Evolutionary conservation across 1,284 basidiomycete genomes (phyloP).

Genomic region (Moesziomyces sp.): DNA sequence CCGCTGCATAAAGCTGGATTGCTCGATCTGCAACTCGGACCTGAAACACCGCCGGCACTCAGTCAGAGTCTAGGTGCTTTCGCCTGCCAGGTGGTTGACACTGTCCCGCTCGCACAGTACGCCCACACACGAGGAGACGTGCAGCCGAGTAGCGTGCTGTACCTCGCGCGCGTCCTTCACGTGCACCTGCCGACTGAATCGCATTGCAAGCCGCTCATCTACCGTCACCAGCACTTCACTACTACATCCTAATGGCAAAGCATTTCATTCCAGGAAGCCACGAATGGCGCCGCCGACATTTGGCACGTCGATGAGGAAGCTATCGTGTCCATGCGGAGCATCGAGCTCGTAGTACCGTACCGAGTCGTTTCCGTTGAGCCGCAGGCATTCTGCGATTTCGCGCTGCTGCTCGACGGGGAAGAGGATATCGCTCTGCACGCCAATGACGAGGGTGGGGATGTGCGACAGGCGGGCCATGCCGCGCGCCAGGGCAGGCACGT

Average conservation of each 20-base stretch:
- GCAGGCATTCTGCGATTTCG: constrained; percentile 90
- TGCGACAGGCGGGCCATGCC: constrained; percentile 81
- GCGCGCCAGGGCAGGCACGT: constrained; percentile 83
- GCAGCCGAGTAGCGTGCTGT: constrained; percentile 11
- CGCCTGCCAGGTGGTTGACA: constrained; percentile 28
- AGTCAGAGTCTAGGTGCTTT: constrained; percentile 12
- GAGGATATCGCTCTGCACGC: constrained; percentile 95
- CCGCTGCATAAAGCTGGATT: constrained; percentile 21
- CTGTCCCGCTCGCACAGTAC: constrained; percentile 13
- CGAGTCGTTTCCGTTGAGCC: constrained; percentile 79
- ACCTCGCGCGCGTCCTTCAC: constrained; percentile 31
- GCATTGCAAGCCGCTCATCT: constrained; percentile 18
- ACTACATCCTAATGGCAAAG: neutral
- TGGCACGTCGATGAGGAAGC: constrained; percentile 85
- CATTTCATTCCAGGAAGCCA: constrained; percentile 74
- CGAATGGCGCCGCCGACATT: constrained; percentile 82
- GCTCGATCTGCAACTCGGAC: neutral
- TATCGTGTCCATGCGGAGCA: constrained; percentile 94
- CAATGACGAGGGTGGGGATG: constrained; percentile 87
- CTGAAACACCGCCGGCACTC: constrained; percentile 9
- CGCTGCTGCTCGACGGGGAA: constrained; percentile 98
- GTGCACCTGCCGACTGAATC: neutral
- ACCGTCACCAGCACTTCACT: constrained; percentile 26
- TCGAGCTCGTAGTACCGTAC: constrained; percentile 98
- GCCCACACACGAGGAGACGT: neutral